A percentile compares a stretch with the other conserved stretches of the same genome.
Evolutionary conservation across 768 basidiomycete genomes (phyloP).

Genomic region (Pleurotus sapidus): DNA sequence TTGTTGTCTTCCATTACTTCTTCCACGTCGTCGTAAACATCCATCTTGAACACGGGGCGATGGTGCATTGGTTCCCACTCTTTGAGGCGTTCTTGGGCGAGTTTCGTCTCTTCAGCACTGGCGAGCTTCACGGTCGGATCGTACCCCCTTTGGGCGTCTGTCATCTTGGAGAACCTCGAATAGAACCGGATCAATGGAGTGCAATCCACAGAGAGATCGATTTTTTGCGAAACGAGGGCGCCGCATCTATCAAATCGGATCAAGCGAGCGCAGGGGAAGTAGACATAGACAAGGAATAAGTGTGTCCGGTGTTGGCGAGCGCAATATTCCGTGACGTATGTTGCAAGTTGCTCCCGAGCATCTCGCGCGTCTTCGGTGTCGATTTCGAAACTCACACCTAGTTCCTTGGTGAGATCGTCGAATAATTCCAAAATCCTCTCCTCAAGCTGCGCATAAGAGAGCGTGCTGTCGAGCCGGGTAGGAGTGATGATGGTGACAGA

Average conservation of each 20-base stretch:
- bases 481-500: neutral
- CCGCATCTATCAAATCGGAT: conserved; percentile 34
- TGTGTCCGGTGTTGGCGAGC: conserved; percentile 26
- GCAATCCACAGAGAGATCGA: conserved; percentile 18
- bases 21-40: neutral
- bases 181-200: conserved; percentile 20
- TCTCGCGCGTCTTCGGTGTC: neutral
- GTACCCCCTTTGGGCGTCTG: neutral
- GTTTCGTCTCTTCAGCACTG: neutral
- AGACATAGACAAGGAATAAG: conserved; percentile 26
- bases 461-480: neutral
- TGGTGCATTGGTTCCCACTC: neutral
- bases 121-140: neutral
- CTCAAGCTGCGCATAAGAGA: neutral
- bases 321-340: conserved; percentile 19
- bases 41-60: neutral
- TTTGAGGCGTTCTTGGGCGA: neutral
- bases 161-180: conserved; percentile 14
- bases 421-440: neutral
- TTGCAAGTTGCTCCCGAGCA: conserved; percentile 18
- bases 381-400: neutral
- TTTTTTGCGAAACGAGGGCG: conserved; percentile 19
- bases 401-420: neutral
- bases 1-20: no score
- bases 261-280: conserved; percentile 21